These are phyloP conservation scores for Bjerkandera adusta DNA, from an alignment of 1,284 basidiomycete genomes.

Conservation along the genomic window DNA sequence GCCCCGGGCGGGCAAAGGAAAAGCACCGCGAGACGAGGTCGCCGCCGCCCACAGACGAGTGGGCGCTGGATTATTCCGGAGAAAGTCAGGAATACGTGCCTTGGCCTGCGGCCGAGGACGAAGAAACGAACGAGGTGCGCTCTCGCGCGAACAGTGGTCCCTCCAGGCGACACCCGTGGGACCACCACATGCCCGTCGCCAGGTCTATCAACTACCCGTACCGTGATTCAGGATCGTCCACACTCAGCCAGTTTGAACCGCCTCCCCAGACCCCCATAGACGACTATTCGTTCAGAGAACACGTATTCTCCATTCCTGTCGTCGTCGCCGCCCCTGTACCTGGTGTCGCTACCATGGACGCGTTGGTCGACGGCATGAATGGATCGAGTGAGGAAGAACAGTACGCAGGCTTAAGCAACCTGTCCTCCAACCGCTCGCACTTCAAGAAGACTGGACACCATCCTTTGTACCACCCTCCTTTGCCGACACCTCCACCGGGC, in stretches of 20 bases:
- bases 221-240: constrained; percentile 64
- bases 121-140: constrained; percentile 6
- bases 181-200: constrained; percentile 35
- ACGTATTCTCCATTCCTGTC: constrained; percentile 55
- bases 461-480: constrained; percentile 74
- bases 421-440: constrained; percentile 43
- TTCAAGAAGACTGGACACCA: constrained; percentile 49
- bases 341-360: constrained; percentile 82
- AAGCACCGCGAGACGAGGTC: constrained; percentile 5
- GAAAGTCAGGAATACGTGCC: constrained; percentile 40
- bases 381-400: constrained; percentile 51
- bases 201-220: constrained; percentile 34
- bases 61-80: constrained; percentile 28
- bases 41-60: constrained; percentile 14
- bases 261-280: constrained; percentile 69
- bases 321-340: constrained; percentile 72
- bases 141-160: constrained; percentile 8
- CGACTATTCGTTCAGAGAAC: constrained; percentile 39
- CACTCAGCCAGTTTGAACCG: constrained; percentile 54
- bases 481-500: constrained; percentile 78
- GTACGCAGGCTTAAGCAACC: constrained; percentile 39
- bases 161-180: constrained; percentile 44
- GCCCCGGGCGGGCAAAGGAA: constrained; percentile 16
- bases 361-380: constrained; percentile 83
- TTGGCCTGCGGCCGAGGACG: constrained; percentile 13